A percentile compares a stretch with the other conserved stretches of the same genome.
phyloP scores from a whole-genome alignment of 441 rosid genomes.

The Brassica hybrid region DNA sequence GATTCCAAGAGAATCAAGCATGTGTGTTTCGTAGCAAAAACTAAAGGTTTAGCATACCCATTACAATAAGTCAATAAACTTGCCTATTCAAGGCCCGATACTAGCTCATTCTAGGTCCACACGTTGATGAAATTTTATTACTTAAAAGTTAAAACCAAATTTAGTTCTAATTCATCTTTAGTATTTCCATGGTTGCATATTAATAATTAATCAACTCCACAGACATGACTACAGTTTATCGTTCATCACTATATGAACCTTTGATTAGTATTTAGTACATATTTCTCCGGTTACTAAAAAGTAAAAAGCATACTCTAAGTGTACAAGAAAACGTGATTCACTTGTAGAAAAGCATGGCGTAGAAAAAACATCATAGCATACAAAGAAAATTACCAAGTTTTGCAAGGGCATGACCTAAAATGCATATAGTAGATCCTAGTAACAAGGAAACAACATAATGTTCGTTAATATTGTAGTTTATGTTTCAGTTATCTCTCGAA shows the following conservation, averaged over 20 bases:
- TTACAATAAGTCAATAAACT: not conserved
- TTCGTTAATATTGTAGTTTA: not conserved
- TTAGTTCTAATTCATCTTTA: not conserved
- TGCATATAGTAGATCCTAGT: not conserved
- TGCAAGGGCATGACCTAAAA: not conserved
- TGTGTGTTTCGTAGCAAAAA: not conserved
- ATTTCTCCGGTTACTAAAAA: not conserved
- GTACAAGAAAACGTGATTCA: not conserved
- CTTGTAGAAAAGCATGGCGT: not conserved
- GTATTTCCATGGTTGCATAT: not conserved
- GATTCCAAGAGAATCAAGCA: slow-evolving; percentile 35
- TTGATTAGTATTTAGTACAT: not conserved
- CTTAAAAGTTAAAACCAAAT: not conserved
- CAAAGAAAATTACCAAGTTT: not conserved
- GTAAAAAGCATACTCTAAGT: too few relatives aligned
- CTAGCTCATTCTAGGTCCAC: not conserved
- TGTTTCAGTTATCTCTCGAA: not conserved
- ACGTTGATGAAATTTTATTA: not conserved
- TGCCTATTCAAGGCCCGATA: not conserved
- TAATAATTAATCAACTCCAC: not conserved
- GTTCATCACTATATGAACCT: not conserved
- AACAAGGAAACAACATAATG: too few relatives aligned
- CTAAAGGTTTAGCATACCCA: not conserved
- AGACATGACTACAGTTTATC: not conserved
- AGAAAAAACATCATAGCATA: not conserved